Evolutionary conservation across 805 yeast species (phyloP).

Genomic region (Kuraishia hungarica): DNA sequence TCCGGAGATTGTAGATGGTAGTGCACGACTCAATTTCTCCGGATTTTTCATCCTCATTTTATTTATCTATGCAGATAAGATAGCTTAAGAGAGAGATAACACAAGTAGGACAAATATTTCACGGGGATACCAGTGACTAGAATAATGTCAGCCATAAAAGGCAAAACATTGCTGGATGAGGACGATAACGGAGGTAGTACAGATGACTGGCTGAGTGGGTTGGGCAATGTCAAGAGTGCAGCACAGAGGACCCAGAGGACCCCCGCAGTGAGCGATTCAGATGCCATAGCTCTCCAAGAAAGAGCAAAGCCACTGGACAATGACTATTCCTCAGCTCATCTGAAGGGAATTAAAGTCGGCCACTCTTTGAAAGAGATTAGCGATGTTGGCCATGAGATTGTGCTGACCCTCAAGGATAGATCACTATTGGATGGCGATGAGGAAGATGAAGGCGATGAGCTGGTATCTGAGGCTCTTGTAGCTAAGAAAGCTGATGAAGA

Average conservation of each 20-base stretch:
- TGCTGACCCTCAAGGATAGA: slow-evolving; percentile 53
- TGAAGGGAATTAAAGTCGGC: slow-evolving; percentile 31
- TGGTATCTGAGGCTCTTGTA: slow-evolving; percentile 31
- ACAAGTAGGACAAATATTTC: slow-evolving; percentile 13
- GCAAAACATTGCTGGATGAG: slow-evolving; percentile 17
- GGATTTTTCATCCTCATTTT: not conserved
- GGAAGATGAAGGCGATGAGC: slow-evolving; percentile 20
- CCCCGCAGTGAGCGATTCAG: not conserved
- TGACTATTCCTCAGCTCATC: slow-evolving; percentile 18
- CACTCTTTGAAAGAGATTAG: slow-evolving; percentile 34
- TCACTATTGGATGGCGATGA: slow-evolving; percentile 20
- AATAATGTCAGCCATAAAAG: not conserved
- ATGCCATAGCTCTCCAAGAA: not conserved
- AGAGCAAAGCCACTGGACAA: slow-evolving; percentile 3
- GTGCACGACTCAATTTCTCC: not conserved
- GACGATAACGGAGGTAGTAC: slow-evolving; percentile 22
- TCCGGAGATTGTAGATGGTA: not conserved
- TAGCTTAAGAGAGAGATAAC: slow-evolving; percentile 4
- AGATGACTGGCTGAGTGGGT: slow-evolving; percentile 32
- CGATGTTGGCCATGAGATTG: slow-evolving; percentile 30
- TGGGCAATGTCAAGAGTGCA: slow-evolving; percentile 17
- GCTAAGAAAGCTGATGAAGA: slow-evolving; percentile 23
- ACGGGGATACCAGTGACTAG: slow-evolving; percentile 6
- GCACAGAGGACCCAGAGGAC: slow-evolving; percentile 3
- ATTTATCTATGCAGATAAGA: not conserved